Conservation (phyloP, 306 rosid genomes). For the Bauhinia variegata region DNA sequence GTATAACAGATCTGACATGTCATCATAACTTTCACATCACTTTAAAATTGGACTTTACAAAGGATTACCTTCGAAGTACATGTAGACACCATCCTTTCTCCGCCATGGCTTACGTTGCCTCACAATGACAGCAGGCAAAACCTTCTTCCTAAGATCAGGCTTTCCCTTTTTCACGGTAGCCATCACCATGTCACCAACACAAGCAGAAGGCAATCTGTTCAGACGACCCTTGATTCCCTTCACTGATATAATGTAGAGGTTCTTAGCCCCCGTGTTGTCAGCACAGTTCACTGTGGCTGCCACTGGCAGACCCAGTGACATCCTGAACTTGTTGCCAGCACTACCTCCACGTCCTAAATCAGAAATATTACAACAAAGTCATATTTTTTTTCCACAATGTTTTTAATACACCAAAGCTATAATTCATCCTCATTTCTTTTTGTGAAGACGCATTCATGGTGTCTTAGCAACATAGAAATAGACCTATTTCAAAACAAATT, state of each 20-base stretch:
- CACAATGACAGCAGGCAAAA: conserved; percentile 65
- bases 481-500: no score
- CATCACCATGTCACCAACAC: conserved; percentile 77
- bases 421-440: no score
- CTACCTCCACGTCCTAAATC: conserved; percentile 66
- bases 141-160: conserved; percentile 78
- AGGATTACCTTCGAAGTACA: conserved; percentile 67
- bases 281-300: conserved; percentile 78
- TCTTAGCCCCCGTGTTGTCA: conserved; percentile 68
- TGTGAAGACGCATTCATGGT: no score
- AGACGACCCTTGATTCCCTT: conserved; percentile 68
- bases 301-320: conserved; percentile 79
- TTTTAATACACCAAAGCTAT: no score
- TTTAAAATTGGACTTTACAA: not conserved
- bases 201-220: conserved; percentile 68
- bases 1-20: not conserved
- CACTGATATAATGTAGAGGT: conserved; percentile 60
- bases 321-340: conserved; percentile 73
- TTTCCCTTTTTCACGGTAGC: conserved; percentile 72
- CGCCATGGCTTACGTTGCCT: conserved; percentile 76
- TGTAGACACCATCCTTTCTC: conserved; percentile 73
- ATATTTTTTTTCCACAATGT: not conserved
- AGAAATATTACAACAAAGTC: not conserved
- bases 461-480: no score
- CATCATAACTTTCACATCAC: not conserved